Evolutionary conservation across 768 basidiomycete genomes (phyloP), one percentile per base, ranked within the genome.

Genomic region (Phanerochaete sordida): DNA sequence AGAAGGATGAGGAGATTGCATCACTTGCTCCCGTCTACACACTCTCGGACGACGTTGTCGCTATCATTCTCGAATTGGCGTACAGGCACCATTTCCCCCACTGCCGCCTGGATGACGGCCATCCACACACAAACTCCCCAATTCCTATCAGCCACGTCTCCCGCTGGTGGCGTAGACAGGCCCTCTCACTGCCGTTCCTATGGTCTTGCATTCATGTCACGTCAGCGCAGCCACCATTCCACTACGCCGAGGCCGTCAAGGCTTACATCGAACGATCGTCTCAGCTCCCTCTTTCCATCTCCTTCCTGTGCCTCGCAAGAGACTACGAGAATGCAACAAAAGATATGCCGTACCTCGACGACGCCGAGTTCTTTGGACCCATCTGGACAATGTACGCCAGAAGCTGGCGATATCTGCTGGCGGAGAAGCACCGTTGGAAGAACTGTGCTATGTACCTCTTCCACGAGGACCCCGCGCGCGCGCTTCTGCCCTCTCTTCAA

Each of bases 131-230:
- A 3, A 16, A 58, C 46, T 58, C 57, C 15, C 57, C 57, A 16
- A 27, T 58, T 24, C 33, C 48, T 6, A 33, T 58, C 46, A 48
- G 45, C 47, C 57, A 58, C 31, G 57, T 58, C 46, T 58, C 57
- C 8, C 57, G 57, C 11, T 35, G 57, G 35, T 58, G 45, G 33
- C 46, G 57, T 12, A 13, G 47, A 28, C 30, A 39, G 23, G 57
- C 57, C 4, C 31, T 50, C 16, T 46, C 23, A 8, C n/a, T 58
- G 28, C 57, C 57, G n/a, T 27, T 16, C 16, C 49, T 58, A 3
- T 58, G 57, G 57, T 35, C 47, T 3, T 58, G 57, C 47, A 48
- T 58, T 12, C 57, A 58, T 26, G 48, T 58, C 33, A 37, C 30
- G 13, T 30, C 46, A 15, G 13, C 23, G 12, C 57, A 58, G 8